Evolutionary conservation across 2,329 filamentous ascomycete genomes (phyloP).

Genomic region (Ascochyta pisi): DNA sequence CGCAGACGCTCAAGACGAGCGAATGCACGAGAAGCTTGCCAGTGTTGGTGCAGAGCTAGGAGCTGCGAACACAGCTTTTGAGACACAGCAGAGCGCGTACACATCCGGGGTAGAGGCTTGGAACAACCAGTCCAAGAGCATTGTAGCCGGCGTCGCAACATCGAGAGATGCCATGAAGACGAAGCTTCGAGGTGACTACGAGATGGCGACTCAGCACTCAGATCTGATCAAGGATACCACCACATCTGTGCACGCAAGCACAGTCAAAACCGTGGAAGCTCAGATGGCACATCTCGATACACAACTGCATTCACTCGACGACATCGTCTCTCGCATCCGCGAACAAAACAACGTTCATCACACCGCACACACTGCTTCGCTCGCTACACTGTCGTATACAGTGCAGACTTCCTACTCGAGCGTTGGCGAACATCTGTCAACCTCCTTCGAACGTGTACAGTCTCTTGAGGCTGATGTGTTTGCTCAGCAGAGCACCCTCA

Average conservation of each 20-base stretch:
- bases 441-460: constrained; percentile 71
- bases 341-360: constrained; percentile 82
- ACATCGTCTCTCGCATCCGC: constrained; percentile 83
- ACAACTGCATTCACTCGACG: constrained; percentile 90
- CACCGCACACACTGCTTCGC: constrained; percentile 69
- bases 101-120: constrained; percentile 75
- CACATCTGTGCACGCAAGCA: constrained; percentile 87
- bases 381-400: constrained; percentile 69
- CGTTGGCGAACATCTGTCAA: constrained; percentile 73
- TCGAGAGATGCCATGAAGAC: constrained; percentile 80
- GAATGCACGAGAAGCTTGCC: constrained; percentile 69
- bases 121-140: constrained; percentile 70
- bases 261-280: constrained; percentile 84
- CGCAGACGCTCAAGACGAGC: constrained; percentile 73
- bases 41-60: constrained; percentile 70
- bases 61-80: constrained; percentile 69
- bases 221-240: constrained; percentile 83
- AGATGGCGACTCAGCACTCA: constrained; percentile 77
- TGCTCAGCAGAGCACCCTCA: constrained; percentile 64
- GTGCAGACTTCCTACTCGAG: constrained; percentile 76
- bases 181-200: constrained; percentile 87
- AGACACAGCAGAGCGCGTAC: constrained; percentile 71
- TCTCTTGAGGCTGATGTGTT: constrained; percentile 73
- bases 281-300: constrained; percentile 85
- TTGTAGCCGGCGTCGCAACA: constrained; percentile 73